Evolutionary conservation across 345 rosid species (phyloP), one percentile per base, ranked within the genome.

Genomic region (Aegle marmelos): DNA sequence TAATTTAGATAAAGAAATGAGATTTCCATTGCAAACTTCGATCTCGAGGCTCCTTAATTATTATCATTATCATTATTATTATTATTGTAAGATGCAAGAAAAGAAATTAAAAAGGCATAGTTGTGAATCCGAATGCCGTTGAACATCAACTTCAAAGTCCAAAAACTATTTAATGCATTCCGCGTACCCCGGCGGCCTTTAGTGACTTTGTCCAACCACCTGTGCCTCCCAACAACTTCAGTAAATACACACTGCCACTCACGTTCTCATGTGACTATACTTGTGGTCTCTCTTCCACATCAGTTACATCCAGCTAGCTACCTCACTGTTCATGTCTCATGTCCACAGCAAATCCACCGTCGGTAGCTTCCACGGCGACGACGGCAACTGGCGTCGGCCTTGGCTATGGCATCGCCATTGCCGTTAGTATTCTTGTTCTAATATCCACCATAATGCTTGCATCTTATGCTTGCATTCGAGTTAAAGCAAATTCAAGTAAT

Each of bases 381-480:
- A 65, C 88, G 54, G 11, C 88, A 57, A 9, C 83, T 17, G 94
- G 92, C 1, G 91, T 86, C 68, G 92, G 94, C 30, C 94, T 92
- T 22, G 97, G 97, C 14, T 92, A 92, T 65, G 94, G 94, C 74
- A 92, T 92, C 17, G 91, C 91, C 76, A 92, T 92, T n/a, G 89
- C 97, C 21, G 93, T 91, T 39, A 88, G 97, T 84, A 88, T 89
- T 61, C 87, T 92, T 0, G 90, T 92, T 65, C 97, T 92, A 80
- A 89, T 92, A 45, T 92, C 97, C 60, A 83, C 90, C 60, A 86
- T 92, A 80, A 90, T 92, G 92, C 90, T 92, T 28, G 91, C 92
- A 25, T 91, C 94, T 36, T 92, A 90, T 68, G 84, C 88, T 58
- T 92, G 94, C 79, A 84, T 89, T 37, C 83, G 85, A 74, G 83